Base-by-base conservation (phyloP, 192 early-diverging fungal genomes). In the Mycoemilia scoparia region DNA sequence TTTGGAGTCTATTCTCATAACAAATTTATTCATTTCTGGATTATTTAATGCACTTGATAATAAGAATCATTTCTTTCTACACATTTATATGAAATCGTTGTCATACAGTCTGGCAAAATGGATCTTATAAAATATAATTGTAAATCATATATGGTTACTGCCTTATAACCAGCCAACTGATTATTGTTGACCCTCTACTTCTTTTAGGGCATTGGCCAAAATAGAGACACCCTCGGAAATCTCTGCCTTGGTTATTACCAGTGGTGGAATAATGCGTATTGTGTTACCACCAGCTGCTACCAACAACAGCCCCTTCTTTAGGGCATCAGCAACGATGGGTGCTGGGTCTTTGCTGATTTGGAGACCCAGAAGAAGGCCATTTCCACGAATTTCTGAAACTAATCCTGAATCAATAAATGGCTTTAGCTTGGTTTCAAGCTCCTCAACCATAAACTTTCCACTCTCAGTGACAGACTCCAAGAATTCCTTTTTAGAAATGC, bases 221-320 rank as follows among this genome's bases (percentile, higher is more conserved):
- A 84, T 77, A 2, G 49, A 41, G 13, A 81, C 54, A 7, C 79
- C 87, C 35, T 71, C 48, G 39, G 84, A 67, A 32, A 85, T 70
- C 32, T 95, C 83, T 20, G 70, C 70, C 36, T 79, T 57, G 18
- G 68, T 65, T 12, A 85, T 66, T 38, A 81, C 82, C 43, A 98
- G 64, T 10, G 93, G 77, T 25, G 93, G 93, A 5, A 95, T 71
- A 34, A 98, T 56, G 21, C 93, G 79, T n/a, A 98, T 54, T 2
- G 84, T 88, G 49, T 98, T 86, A 42, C 69, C 70, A 4, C 71
- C 79, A 11, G 90, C 85, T 2, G 75, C 74, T 21, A 93, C 81
- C 19, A 95, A 69, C 43, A 98, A 61, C 40, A 98, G 48, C 19
- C 93, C 93, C 21, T 67, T 66, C 26, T 88, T 80, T 32, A 81